Base-by-base conservation (phyloP, 345 rosid genomes). In the Balakata baccata region DNA sequence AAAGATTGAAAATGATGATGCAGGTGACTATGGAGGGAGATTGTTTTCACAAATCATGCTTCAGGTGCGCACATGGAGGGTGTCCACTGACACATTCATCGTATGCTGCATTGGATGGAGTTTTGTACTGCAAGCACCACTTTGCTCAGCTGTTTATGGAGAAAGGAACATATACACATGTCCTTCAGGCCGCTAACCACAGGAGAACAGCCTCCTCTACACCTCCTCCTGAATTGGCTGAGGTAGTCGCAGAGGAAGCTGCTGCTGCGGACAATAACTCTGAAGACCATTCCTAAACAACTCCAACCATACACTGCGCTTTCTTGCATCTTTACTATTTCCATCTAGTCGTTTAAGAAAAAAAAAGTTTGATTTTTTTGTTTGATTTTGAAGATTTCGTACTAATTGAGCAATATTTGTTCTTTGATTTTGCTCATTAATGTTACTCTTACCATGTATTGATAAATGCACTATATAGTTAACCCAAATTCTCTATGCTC, bases 11-110 rank as follows among this genome's bases (percentile, higher is more conserved):
- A 8, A 45, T 38, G 64, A 18, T 59, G 20, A 37, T 66, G 60
- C 77, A 92, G 97, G 89, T 92, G 83, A 89, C 91, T 3, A 71
- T 92, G 86, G 98, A 92, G 83, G 92, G 87, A 76, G 96, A 92
- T 72, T 82, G 84, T 54, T 92, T 85, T 81, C 98, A 92, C 90
- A 92, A 89, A 85, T 78, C 93, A 70, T 92, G 98, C 84, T 92
- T 92, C 89, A 88, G 84, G 71, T 92, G 98, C 65, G 87, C 93
- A 11, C 92, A 85, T 59, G 96, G 94, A 18, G 91, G 98, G 6
- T 92, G 94, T 75, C 64, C 88, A 1, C 79, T 90, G 60, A 89
- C 94, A 14, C 91, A 90, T 54, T 88, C 96, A 23, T 82, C 87
- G 65, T 92, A 89, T 64, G 94, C 96, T 18, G 87, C 96, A 39